Percentiles rank a stretch among this genome's conserved stretches.
These are phyloP conservation scores for Coleophoma eucalyptorum DNA, from an alignment of 2,329 filamentous ascomycete genomes.

Conservation along the genomic window DNA sequence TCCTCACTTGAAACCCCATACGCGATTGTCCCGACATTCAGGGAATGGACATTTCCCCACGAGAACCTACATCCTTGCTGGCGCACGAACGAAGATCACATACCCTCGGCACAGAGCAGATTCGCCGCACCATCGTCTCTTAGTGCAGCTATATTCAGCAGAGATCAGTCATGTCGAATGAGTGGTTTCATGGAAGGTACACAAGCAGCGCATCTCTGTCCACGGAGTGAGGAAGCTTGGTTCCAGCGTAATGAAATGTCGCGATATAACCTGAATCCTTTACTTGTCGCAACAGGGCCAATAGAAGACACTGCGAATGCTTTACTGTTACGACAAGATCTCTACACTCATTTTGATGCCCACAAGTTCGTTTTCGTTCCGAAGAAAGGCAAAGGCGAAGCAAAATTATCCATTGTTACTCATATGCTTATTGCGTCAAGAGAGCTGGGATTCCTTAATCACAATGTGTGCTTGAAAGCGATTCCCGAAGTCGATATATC, in stretches of 20 bases:
- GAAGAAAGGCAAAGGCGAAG: neutral
- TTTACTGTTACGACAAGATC: constrained; percentile 7
- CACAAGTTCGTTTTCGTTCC: constrained; percentile 6
- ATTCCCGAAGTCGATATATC: constrained; percentile 1
- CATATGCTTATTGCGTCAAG: constrained; percentile 4
- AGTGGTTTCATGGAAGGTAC: constrained; percentile 7
- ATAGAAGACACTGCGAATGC: constrained; percentile 8
- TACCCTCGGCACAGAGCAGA: constrained; percentile 3
- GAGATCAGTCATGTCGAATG: constrained; percentile 10
- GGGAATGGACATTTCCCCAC: constrained; percentile 11
- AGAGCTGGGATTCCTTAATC: constrained; percentile 3
- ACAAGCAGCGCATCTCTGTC: constrained; percentile 8
- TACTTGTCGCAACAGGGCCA: neutral
- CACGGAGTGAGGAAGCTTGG: constrained; percentile 6
- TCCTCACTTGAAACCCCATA: constrained; percentile 6
- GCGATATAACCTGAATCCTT: constrained; percentile 2
- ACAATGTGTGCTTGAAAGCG: constrained; percentile 2
- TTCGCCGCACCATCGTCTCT: constrained; percentile 3
- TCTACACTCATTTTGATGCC: constrained; percentile 4
- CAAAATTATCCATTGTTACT: constrained; percentile 2
- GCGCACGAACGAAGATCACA: constrained; percentile 1
- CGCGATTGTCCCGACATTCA: constrained; percentile 8
- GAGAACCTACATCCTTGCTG: constrained; percentile 7
- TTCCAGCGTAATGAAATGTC: constrained; percentile 7
- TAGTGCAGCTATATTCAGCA: neutral